A percentile compares a stretch with the other conserved stretches of the same genome.
These are phyloP conservation scores for Daldinia vernicosa DNA, from an alignment of 495 filamentous ascomycete genomes.

Conservation along the genomic window DNA sequence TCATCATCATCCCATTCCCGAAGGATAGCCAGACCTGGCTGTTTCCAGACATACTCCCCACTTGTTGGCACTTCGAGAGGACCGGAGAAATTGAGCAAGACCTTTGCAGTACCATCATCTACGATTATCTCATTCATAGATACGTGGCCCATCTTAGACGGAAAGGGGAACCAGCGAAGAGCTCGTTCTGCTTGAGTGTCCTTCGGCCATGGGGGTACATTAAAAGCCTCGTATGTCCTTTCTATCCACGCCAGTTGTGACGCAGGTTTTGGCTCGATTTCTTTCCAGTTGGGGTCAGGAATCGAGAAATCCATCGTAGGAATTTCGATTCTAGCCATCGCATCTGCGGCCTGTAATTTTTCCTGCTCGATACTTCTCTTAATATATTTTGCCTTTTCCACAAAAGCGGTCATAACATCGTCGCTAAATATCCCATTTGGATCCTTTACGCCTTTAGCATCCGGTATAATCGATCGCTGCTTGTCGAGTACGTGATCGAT, in stretches of 20 bases:
- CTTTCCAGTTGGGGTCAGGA: conserved; percentile 64
- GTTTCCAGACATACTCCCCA: conserved; percentile 60
- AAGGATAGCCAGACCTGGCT: conserved; percentile 61
- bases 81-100: conserved; percentile 38
- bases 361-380: conserved; percentile 66
- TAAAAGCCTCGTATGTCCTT: conserved; percentile 37
- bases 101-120: conserved; percentile 32
- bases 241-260: conserved; percentile 48
- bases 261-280: conserved; percentile 28
- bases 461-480: neutral
- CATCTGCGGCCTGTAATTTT: conserved; percentile 66
- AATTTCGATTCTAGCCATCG: conserved; percentile 63
- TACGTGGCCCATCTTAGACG: conserved; percentile 45
- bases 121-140: conserved; percentile 46
- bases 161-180: conserved; percentile 60
- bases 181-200: conserved; percentile 51
- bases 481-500: conserved; percentile 28
- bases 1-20: conserved; percentile 55
- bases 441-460: neutral
- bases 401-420: conserved; percentile 55
- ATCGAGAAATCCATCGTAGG: conserved; percentile 69
- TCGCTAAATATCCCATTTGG: conserved; percentile 45
- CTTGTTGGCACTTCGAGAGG: conserved; percentile 48
- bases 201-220: conserved; percentile 53
- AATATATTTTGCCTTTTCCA: conserved; percentile 54